Evolutionary conservation across 2,329 filamentous ascomycete species (phyloP), one percentile per base, ranked within the genome.

Genomic region (Cercospora berteroae): DNA sequence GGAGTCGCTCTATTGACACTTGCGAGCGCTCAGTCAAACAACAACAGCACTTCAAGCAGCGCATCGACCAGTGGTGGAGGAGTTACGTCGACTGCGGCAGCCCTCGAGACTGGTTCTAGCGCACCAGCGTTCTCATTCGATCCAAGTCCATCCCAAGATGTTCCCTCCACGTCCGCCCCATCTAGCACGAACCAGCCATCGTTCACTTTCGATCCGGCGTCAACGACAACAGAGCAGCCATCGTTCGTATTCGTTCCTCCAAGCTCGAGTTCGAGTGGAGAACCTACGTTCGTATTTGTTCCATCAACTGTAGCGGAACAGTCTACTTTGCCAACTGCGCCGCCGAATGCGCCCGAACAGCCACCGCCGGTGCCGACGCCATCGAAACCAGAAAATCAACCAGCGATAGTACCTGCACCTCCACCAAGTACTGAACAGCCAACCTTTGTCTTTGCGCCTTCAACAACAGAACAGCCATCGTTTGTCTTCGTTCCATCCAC

Each of bases 11-110:
- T 68, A 27, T 13, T 63, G 25, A 44, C 69, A 8, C 10, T 68
- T 60, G 67, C 42, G 10, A 63, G 60, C 44, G 65, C 67, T 23
- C 65, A 69, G 39, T 44, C 29, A 23, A 27, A 44, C 18, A 31
- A 23, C 29, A 33, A 25, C 61, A 56, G 18, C 36, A 36, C 61
- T 20, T 63, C 61, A 13, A n/a, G 44, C 18, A 23, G 20, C 20
- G 44, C 18, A 23, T 50, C 44, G 20, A 50, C 9, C 44, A 13
- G 20, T 25, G 44, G 44, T 25, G 20, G 20, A 50, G 44, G 18
- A 25, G 20, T 25, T 12, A 16, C 44, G 44, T 50, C 44, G 44
- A 50, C 44, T 50, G 44, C 20, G 18, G 10, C 18, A 50, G 44
- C 20, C 18, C 18, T 23, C 44, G 44, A 50, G 44, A 23, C 44